Evolutionary conservation across 1,284 basidiomycete genomes (phyloP).

Genomic region (Termitomyces sp.): DNA sequence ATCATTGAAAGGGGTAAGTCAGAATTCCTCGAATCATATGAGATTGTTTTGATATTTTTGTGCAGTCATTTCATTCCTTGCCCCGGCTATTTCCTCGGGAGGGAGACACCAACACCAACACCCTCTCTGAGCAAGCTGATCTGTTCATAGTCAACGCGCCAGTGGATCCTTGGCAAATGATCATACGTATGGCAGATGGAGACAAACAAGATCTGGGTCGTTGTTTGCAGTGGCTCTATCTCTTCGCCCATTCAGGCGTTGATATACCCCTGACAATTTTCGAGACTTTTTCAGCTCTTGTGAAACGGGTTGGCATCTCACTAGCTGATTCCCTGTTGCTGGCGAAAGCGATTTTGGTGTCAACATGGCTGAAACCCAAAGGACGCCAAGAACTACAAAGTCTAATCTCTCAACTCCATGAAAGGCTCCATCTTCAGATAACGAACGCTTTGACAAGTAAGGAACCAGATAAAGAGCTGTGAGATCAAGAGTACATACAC

Average conservation of each 20-base stretch:
- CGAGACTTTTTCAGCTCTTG: conserved; percentile 38
- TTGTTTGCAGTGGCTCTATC: conserved; percentile 59
- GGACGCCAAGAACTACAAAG: conserved; percentile 53
- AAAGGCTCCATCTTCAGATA: conserved; percentile 34
- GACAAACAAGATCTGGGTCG: conserved; percentile 41
- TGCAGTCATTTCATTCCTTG: conserved; percentile 49
- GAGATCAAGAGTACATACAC: conserved; percentile 14
- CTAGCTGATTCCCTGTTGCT: conserved; percentile 43
- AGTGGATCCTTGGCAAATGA: conserved; percentile 53
- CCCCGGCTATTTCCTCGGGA: conserved; percentile 56
- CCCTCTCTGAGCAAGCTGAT: conserved; percentile 27
- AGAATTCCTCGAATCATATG: background rate
- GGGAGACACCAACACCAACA: conserved; percentile 36
- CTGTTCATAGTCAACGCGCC: conserved; percentile 26
- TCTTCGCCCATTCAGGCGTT: conserved; percentile 64
- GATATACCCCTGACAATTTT: conserved; percentile 54
- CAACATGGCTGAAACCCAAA: conserved; percentile 36
- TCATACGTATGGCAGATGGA: conserved; percentile 41
- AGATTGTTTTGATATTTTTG: conserved; percentile 13
- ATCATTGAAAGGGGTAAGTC: conserved; percentile 11
- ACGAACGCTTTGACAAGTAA: conserved; percentile 30
- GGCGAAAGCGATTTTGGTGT: conserved; percentile 43
- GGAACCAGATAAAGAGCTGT: conserved; percentile 29
- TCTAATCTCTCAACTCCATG: conserved; percentile 45
- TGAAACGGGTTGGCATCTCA: conserved; percentile 33